Conservation (phyloP, 352 stramenopile genomes). For the Phytopythium aichiense region DNA sequence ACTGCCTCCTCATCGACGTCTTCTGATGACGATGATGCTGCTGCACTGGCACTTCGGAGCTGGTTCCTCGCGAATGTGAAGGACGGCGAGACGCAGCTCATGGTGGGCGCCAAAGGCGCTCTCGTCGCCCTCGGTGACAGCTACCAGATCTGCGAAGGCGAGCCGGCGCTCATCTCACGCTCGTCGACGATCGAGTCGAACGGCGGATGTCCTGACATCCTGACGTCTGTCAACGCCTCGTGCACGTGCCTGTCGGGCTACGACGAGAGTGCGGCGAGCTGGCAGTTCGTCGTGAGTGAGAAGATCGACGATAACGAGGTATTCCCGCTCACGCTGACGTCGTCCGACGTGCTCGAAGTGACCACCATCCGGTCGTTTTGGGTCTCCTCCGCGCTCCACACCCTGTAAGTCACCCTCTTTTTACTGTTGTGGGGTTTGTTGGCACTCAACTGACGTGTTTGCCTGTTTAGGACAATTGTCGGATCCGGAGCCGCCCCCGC, state of each 20-base stretch:
- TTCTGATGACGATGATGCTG: not conserved
- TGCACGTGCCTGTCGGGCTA: constrained; percentile 37
- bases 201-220: constrained; percentile 26
- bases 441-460: not conserved
- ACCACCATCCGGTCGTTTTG: constrained; percentile 26
- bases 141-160: constrained; percentile 23
- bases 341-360: constrained; percentile 19
- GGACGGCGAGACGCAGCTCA: constrained; percentile 32
- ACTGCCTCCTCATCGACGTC: constrained; percentile 7
- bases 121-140: not conserved
- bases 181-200: constrained; percentile 24
- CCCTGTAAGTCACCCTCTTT: constrained; percentile 7
- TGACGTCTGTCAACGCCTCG: constrained; percentile 32
- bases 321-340: constrained; percentile 18
- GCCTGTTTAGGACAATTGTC: constrained; percentile 12
- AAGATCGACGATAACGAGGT: constrained; percentile 11
- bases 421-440: not conserved
- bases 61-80: constrained; percentile 28
- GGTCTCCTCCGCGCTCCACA: constrained; percentile 26
- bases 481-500: constrained; percentile 10
- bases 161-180: constrained; percentile 26
- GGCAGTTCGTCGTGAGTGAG: constrained; percentile 24
- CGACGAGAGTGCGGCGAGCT: constrained; percentile 16
- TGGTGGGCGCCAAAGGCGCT: constrained; percentile 13
- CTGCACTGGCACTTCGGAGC: constrained; percentile 14